Base-by-base conservation (phyloP, 176 grass and related monocot species). In the Raddia distichophylla region DNA sequence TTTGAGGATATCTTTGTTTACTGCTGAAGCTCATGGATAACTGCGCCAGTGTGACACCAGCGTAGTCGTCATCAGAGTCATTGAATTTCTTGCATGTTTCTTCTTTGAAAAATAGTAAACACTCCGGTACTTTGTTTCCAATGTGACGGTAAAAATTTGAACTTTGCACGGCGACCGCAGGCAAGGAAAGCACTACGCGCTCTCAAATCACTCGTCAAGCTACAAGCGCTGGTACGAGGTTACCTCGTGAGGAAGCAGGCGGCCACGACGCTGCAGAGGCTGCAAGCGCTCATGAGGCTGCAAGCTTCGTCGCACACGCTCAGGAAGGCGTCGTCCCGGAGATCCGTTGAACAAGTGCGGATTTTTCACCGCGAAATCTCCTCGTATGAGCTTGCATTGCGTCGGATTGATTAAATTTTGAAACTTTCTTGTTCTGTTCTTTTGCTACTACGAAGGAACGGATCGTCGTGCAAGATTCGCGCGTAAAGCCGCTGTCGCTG, bases 121-220 rank as follows among this genome's bases (percentile, higher is more conserved):
- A 27, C 37, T 40, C 37, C 1, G 4, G 0, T 40, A 72, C 32
- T 35, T 35, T 7, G 14, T 10, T 73, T 80, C 15, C 49, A 16
- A 79, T 34, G 75, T 44, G 33, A 47, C 7, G 10, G 60, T 79
- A 43, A 71, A 71, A 59, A 19, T 85, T 81, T 88, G 35, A 72
- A 91, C 10, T 68, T 78, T 73, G 19, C 34, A 15, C 34, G 8
- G 35, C 2, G 0, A 5, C 6, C 2, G 42, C 89, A 99, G 96
- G 96, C 96, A 17, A 81, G 89, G 79, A 99, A 91, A 78, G 96
- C 96, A 7, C 91, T 99, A 13, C 86, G 93, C 0, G 96, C 96
- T 11, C 91, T 99, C 46, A 95, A 73, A 74, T 91, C 91, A 8
- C 82, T 99, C 1, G 96, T 99, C 7, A 99, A 95, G 89, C 60